These are phyloP conservation scores for Achlya hypogyna DNA, from an alignment of 352 stramenopile species.

Conservation along the genomic window DNA sequence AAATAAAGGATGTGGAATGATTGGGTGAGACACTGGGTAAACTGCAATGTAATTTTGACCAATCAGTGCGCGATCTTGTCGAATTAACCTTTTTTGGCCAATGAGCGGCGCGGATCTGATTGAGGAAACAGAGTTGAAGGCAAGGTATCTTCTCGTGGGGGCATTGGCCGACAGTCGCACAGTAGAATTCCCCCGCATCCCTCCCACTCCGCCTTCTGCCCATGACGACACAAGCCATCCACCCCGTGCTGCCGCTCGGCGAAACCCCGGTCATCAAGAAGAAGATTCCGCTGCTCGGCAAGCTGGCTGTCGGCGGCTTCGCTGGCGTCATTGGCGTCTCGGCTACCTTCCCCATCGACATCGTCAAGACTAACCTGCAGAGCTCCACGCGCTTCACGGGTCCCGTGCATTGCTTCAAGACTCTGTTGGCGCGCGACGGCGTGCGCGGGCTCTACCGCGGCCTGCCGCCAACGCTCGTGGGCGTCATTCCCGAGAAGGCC, in stretches of 20 bases:
- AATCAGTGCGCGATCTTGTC: background rate
- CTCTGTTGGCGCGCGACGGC: slow-evolving; percentile 64
- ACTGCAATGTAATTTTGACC: background rate
- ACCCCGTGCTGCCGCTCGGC: background rate
- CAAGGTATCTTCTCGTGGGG: background rate
- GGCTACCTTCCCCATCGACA: slow-evolving; percentile 87
- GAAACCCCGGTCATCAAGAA: background rate
- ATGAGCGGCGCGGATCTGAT: background rate
- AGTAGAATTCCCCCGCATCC: background rate
- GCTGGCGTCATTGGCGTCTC: slow-evolving; percentile 77
- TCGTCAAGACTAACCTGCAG: slow-evolving; percentile 90
- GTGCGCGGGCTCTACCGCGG: slow-evolving; percentile 65
- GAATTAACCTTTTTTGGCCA: too few species aligned
- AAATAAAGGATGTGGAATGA: background rate
- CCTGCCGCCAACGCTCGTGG: slow-evolving; percentile 66
- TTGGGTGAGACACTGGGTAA: background rate
- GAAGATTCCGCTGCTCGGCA: slow-evolving; percentile 68
- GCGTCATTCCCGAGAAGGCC: slow-evolving; percentile 82
- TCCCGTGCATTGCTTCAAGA: slow-evolving; percentile 54
- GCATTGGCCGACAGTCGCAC: background rate
- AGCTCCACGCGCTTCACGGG: slow-evolving; percentile 57
- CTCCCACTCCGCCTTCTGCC: background rate
- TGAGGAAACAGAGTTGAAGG: background rate
- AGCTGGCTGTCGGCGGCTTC: slow-evolving; percentile 78
- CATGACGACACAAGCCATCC: background rate